Evolutionary conservation across 106 monocot genomes (phyloP).

Genomic region (Triglochin maritima): DNA sequence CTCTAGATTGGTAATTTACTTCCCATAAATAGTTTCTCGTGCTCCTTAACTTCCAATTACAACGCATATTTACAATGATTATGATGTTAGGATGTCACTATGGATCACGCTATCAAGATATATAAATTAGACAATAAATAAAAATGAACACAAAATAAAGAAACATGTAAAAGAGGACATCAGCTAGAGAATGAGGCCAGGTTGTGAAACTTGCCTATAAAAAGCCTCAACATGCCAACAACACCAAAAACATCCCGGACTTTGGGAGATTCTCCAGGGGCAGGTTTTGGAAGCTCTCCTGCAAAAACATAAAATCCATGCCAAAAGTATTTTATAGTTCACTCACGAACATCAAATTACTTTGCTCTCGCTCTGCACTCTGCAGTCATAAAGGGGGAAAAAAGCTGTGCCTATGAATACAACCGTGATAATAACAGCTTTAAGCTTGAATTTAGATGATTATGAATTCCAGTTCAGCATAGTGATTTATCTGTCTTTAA

Average conservation of each 20-base stretch:
- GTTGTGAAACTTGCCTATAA: conserved; percentile 45
- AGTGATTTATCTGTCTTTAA: neutral
- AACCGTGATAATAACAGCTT: neutral
- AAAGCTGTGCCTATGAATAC: neutral
- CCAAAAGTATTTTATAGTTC: neutral
- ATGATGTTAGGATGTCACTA: too few species aligned
- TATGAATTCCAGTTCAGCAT: neutral
- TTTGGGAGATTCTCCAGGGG: conserved; percentile 36
- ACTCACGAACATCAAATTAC: too few species aligned
- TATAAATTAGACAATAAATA: too few species aligned
- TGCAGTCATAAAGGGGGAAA: neutral
- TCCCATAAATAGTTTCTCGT: too few species aligned
- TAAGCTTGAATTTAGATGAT: neutral
- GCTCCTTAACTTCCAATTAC: too few species aligned
- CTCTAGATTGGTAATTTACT: too few species aligned
- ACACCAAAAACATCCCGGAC: conserved; percentile 55
- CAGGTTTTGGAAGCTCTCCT: conserved; percentile 55
- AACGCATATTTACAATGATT: too few species aligned
- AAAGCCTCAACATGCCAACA: conserved; percentile 76
- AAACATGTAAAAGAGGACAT: too few species aligned
- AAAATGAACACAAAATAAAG: too few species aligned
- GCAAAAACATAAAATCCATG: conserved; percentile 8
- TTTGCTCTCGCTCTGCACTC: too few species aligned
- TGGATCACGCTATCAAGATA: too few species aligned
- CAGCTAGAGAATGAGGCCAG: too few species aligned